phyloP scores from a whole-genome alignment of 495 filamentous ascomycete genomes.

The Aspergillus homomorphus region DNA sequence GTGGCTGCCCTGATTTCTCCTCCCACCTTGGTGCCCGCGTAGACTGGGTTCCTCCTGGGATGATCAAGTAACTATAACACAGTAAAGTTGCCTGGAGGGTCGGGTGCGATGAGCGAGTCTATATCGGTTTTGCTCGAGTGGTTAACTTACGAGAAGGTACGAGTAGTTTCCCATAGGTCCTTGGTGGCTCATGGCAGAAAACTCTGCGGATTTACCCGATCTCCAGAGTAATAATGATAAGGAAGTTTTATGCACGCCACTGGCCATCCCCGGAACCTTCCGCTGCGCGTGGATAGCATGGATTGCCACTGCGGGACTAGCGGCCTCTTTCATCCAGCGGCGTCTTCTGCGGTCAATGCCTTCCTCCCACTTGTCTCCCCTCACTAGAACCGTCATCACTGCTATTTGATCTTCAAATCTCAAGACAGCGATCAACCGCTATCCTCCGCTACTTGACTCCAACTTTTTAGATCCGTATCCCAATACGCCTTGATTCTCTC shows the following conservation, averaged over 20 bases:
- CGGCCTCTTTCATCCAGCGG: neutral
- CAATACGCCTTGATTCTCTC: neutral
- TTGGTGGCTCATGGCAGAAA: neutral
- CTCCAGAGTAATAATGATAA: neutral
- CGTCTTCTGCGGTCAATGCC: neutral
- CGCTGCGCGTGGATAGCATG: slow-evolving; percentile 8
- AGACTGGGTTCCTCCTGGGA: neutral
- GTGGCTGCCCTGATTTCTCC: neutral
- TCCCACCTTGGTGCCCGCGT: neutral
- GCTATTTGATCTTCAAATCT: neutral
- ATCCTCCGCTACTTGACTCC: no score
- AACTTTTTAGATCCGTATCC: neutral
- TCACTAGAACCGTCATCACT: neutral
- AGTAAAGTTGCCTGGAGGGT: no score
- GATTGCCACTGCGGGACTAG: slow-evolving; percentile 15
- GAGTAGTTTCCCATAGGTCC: neutral
- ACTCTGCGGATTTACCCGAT: neutral
- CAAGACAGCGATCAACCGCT: no score
- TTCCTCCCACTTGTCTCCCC: neutral
- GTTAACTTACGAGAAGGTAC: neutral
- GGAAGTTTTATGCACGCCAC: slow-evolving; percentile 10
- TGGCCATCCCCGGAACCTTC: slow-evolving; percentile 20
- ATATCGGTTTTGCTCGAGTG: neutral
- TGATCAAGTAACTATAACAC: neutral
- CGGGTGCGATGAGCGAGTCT: no score